Evolutionary conservation across 176 grass and related monocot species (phyloP).

Genomic region (Oryza punctata): DNA sequence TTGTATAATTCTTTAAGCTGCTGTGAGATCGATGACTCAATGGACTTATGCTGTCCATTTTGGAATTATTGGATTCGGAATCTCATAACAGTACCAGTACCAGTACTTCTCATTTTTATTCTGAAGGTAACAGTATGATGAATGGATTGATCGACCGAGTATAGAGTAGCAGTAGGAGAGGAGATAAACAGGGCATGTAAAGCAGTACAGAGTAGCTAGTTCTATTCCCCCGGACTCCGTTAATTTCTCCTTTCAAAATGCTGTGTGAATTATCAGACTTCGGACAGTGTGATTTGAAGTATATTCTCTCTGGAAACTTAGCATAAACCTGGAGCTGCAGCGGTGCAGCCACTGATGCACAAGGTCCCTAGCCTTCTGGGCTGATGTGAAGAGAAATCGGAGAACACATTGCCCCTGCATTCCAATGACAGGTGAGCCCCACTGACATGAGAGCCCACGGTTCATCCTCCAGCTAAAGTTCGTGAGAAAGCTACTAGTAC

Average conservation of each 20-base stretch:
- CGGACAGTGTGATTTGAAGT: neutral
- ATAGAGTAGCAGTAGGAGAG: too few species aligned
- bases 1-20: slow-evolving; percentile 44
- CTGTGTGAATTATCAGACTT: neutral
- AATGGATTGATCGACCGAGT: neutral
- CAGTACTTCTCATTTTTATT: slow-evolving; percentile 3
- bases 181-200: neutral
- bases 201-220: neutral
- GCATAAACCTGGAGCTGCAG: neutral
- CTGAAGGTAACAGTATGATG: slow-evolving; percentile 15
- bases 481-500: neutral
- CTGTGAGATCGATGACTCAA: slow-evolving; percentile 17
- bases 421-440: slow-evolving; percentile 3
- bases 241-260: neutral
- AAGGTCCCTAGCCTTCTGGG: neutral
- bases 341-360: neutral
- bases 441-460: neutral
- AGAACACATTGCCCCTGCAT: neutral
- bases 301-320: neutral
- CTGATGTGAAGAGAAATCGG: slow-evolving; percentile 12
- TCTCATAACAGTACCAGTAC: slow-evolving; percentile 15
- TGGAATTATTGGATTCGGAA: slow-evolving; percentile 51
- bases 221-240: neutral
- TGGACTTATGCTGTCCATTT: slow-evolving; percentile 55
- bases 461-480: slow-evolving; percentile 28